Conservation (phyloP, 139 green algal species). For the Picochlorum sp. region DNA sequence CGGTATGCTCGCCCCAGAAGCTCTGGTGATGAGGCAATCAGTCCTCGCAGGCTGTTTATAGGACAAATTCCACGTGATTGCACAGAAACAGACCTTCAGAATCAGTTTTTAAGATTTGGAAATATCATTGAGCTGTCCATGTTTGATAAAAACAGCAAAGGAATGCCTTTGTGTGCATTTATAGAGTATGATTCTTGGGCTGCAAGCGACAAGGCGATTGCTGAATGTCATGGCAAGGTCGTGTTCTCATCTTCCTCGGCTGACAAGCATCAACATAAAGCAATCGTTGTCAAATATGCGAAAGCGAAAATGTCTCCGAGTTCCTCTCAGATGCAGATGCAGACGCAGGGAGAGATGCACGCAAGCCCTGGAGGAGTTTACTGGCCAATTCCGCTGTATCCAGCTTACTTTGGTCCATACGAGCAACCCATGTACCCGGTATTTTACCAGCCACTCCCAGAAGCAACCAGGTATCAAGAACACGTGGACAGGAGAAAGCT, state of each 20-base stretch:
- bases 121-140: background rate
- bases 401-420: background rate
- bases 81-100: too few relatives aligned
- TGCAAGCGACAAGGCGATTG: background rate
- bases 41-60: background rate
- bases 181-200: background rate
- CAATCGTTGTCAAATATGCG: background rate
- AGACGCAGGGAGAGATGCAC: too few relatives aligned
- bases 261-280: background rate
- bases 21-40: background rate
- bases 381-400: too few relatives aligned
- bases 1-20: background rate
- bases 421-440: background rate
- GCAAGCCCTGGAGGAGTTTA: too few relatives aligned
- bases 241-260: background rate
- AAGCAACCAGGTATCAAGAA: background rate
- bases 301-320: background rate
- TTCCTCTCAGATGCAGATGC: too few relatives aligned
- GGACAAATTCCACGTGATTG: background rate
- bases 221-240: background rate
- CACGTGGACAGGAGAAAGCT: constrained; percentile 77
- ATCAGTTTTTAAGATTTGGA: too few relatives aligned
- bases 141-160: background rate
- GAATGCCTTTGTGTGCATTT: background rate
- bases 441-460: constrained; percentile 4